These are phyloP conservation scores for Pythium catenulatum DNA, from an alignment of 352 stramenopile species.

Conservation along the genomic window DNA sequence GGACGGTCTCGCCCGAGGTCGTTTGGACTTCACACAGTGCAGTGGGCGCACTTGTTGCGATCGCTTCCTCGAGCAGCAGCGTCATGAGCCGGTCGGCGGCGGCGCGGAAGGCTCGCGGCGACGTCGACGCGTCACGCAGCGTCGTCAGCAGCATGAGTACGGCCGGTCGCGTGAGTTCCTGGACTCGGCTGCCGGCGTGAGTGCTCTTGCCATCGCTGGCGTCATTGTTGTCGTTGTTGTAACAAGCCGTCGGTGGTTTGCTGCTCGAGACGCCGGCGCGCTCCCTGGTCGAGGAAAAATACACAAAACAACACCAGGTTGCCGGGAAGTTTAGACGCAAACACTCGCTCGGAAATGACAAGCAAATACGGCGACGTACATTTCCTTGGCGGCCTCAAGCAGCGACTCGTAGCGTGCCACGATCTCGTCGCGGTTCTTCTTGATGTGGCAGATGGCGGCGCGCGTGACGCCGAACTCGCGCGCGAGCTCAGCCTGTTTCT, in stretches of 20 bases:
- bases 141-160: slow-evolving; percentile 74
- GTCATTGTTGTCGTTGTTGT: no score
- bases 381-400: slow-evolving; percentile 73
- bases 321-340: not conserved
- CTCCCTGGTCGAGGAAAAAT: not conserved
- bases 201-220: no score
- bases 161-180: slow-evolving; percentile 53
- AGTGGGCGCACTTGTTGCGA: slow-evolving; percentile 63
- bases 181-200: not conserved
- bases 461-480: slow-evolving; percentile 84
- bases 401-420: slow-evolving; percentile 81
- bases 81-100: slow-evolving; percentile 73
- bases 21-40: slow-evolving; percentile 65
- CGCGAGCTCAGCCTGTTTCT: slow-evolving; percentile 80
- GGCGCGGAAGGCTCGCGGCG: slow-evolving; percentile 58
- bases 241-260: not conserved
- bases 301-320: not conserved
- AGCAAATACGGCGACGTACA: slow-evolving; percentile 64
- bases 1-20: slow-evolving; percentile 61
- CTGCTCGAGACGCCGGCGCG: not conserved
- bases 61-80: slow-evolving; percentile 79
- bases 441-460: slow-evolving; percentile 87
- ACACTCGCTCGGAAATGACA: not conserved
- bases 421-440: slow-evolving; percentile 87
- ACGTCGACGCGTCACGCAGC: slow-evolving; percentile 65